Evolutionary conservation across 2,329 filamentous ascomycete genomes (phyloP), one percentile per base, ranked within the genome.

Genomic region (Teratosphaeria viscida): DNA sequence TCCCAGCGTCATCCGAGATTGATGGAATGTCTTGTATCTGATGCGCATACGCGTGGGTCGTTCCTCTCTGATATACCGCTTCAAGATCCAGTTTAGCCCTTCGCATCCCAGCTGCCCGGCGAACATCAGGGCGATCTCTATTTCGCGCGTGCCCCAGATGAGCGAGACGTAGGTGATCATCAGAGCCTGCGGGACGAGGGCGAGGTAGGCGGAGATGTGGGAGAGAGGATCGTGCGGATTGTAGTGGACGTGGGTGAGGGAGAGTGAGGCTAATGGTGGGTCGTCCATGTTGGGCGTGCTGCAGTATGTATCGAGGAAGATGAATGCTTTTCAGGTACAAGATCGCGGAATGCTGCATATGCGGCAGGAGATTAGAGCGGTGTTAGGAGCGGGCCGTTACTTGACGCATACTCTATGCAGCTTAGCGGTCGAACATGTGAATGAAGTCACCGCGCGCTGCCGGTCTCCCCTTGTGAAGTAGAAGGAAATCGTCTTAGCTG

Each of bases 191-290:
- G 94, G 94, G 59, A 96, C 83, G 61, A 99, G 88, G 63, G 95
- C 92, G 61, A 99, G 89, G 83, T 89, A 96, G 67, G 94, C 94
- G 74, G 89, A 96, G 55, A 90, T 73, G 76, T 91, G 90, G 56
- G 94, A 97, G 68, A 96, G 61, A 59, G 82, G 83, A 76, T 97
- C 92, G 62, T 85, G 76, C 5, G 95, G 91, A 77, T 97, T 89
- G 91, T 97, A 97, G 79, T 94, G 90, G 67, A 97, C 92, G 77
- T 97, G 92, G 11, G 94, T 97, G 66, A 99, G 78, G 57, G 92
- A 96, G 62, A 99, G 82, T 27, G 92, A 97, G 57, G 92, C 90
- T 60, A 97, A 79, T 49, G 89, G 85, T 27, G 78, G 73, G 29
- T 74, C 72, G 53, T 80, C 76, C 77, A 80, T 80, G 14, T 14